Evolutionary conservation across 371 early-diverging fungal genomes (phyloP), one percentile per base, ranked within the genome.

Genomic region (Dinochytrium kinnereticum): DNA sequence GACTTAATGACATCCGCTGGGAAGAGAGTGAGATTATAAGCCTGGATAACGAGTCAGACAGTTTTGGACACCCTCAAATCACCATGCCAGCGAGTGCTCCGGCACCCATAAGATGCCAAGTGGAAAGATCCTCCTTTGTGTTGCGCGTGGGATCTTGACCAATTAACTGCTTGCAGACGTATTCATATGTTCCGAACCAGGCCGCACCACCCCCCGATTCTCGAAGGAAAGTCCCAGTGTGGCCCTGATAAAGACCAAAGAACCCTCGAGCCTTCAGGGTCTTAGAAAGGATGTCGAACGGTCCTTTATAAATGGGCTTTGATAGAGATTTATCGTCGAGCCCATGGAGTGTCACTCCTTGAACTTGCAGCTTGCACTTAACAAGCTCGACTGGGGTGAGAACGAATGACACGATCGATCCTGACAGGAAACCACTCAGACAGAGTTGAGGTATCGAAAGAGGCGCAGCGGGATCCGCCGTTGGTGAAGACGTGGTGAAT

Each of bases 1-100:
- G 93, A 92, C 82, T 98, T 98, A 78, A 98, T 91, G 21, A 95
- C 94, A 81, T 98, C 98, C 7, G 94, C 95, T 3, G 98, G 98
- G 80, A 93, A 98, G 38, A 96, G 86, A 33, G 91, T 86, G 37
- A 89, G 81, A 78, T 98, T 97, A 86, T 94, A 98, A 90, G 69
- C 39, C 57, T 57, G 5, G 10, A 69, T 7, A 39, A 33, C 21
- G 2, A 2, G 55, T 10, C 33, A 24, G 53, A 53, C 28, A 53
- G 28, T 55, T 2, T 53, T 24, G n/a, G 28, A 40, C 34, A 70
- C 26, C 30, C 5, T 66, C 34, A 13, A 40, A 39, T 17, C 21
- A 76, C 90, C 87, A 97, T 93, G 15, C 98, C 98, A 15, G 96
- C 97, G 59, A 94, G 68, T 0, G 95, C 97, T 61, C 98, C 98